Conservation (phyloP, 768 basidiomycete species). For the Termitomyces sp. region DNA sequence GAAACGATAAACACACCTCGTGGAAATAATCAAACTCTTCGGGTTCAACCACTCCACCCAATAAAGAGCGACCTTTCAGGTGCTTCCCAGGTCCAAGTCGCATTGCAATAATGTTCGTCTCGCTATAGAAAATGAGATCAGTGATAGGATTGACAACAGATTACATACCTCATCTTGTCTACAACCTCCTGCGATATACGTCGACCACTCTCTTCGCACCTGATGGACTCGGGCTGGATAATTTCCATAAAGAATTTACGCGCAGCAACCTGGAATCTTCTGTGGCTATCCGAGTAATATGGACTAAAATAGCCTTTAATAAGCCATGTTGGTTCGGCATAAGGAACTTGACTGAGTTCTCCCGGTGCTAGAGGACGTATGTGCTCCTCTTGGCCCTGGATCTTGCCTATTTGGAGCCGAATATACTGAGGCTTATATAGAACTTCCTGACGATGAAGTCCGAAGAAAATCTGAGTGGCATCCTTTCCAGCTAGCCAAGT, state of each 20-base stretch:
- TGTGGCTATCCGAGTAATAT: slow-evolving; percentile 73
- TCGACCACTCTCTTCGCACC: slow-evolving; percentile 85
- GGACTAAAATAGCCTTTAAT: slow-evolving; percentile 60
- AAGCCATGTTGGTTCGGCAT: slow-evolving; percentile 85
- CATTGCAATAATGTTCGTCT: slow-evolving; percentile 80
- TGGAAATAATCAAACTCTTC: slow-evolving; percentile 96
- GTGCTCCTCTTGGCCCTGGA: slow-evolving; percentile 49
- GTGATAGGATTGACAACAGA: neutral
- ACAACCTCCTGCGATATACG: slow-evolving; percentile 79
- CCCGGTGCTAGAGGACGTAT: slow-evolving; percentile 54
- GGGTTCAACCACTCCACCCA: slow-evolving; percentile 70
- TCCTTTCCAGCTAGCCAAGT: slow-evolving; percentile 58
- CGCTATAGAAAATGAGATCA: slow-evolving; percentile 31
- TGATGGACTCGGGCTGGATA: slow-evolving; percentile 66
- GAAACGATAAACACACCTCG: slow-evolving; percentile 42
- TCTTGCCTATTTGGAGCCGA: slow-evolving; percentile 60
- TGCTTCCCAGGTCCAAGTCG: slow-evolving; percentile 88
- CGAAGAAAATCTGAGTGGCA: slow-evolving; percentile 78
- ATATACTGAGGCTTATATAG: slow-evolving; percentile 68
- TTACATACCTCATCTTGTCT: slow-evolving; percentile 66
- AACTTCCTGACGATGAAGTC: slow-evolving; percentile 79
- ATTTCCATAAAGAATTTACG: slow-evolving; percentile 75
- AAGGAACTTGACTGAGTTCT: slow-evolving; percentile 71
- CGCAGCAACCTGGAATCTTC: slow-evolving; percentile 67
- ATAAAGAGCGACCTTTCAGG: slow-evolving; percentile 67